Percentiles rank a stretch among this genome's conserved stretches.
Evolutionary conservation across 2,329 filamentous ascomycete species (phyloP).

Genomic region (Juglanconis sp.): DNA sequence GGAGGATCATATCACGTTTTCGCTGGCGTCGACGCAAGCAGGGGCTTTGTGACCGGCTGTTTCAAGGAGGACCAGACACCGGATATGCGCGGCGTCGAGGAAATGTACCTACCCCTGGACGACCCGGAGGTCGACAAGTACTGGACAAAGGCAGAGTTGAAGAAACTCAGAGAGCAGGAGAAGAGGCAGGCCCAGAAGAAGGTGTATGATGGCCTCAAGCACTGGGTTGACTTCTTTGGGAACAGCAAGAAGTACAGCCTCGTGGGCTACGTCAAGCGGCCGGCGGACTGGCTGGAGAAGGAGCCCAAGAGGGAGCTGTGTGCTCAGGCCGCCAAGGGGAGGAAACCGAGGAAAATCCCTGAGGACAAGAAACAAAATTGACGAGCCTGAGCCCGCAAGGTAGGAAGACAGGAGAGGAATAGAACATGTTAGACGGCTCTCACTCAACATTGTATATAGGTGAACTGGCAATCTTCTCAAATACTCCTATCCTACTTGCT

Average conservation of each 20-base stretch:
- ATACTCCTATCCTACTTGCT: no score
- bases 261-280: constrained; percentile 70
- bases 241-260: constrained; percentile 77
- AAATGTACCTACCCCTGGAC: constrained; percentile 72
- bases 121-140: constrained; percentile 59
- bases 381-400: no score
- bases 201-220: constrained; percentile 65
- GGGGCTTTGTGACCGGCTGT: constrained; percentile 89
- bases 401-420: no score
- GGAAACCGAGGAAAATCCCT: constrained; percentile 57
- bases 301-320: constrained; percentile 65
- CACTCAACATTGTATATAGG: no score
- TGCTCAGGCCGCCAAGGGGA: constrained; percentile 60
- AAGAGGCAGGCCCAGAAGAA: constrained; percentile 58
- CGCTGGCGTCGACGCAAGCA: constrained; percentile 78
- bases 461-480: no score
- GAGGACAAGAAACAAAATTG: constrained; percentile 8
- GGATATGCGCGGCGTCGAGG: constrained; percentile 83
- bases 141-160: constrained; percentile 54
- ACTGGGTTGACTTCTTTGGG: constrained; percentile 82
- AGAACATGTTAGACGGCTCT: no score
- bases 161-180: constrained; percentile 58
- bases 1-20: constrained; percentile 87
- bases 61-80: constrained; percentile 81
- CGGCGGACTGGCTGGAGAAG: constrained; percentile 59